phyloP scores from a whole-genome alignment of 1,139 yeast genomes.

The Lodderomyces jiufengensis region DNA sequence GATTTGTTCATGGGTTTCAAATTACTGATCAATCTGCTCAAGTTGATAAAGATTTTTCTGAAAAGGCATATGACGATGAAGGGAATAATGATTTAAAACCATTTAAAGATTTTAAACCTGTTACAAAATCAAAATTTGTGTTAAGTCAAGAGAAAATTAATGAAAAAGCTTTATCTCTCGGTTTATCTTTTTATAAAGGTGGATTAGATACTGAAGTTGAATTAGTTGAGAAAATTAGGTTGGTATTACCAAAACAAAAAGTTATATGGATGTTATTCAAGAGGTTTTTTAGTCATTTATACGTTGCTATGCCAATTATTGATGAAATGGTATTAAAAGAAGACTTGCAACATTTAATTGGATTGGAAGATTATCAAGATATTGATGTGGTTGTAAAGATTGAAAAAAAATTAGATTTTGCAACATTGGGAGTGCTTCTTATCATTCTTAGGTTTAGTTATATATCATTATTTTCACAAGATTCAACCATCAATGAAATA shows the following conservation, averaged over 20 bases:
- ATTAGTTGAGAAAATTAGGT: slow-evolving; percentile 31
- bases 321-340: slow-evolving; percentile 35
- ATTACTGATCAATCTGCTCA: slow-evolving; percentile 6
- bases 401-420: slow-evolving; percentile 29
- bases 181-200: slow-evolving; percentile 30
- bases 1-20: slow-evolving; percentile 3
- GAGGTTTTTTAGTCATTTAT: slow-evolving; percentile 41
- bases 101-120: slow-evolving; percentile 18
- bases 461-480: slow-evolving; percentile 30
- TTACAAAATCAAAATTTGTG: not conserved
- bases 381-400: slow-evolving; percentile 19
- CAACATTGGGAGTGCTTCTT: slow-evolving; percentile 28
- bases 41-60: slow-evolving; percentile 12
- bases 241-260: slow-evolving; percentile 40
- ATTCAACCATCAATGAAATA: slow-evolving; percentile 27
- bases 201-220: slow-evolving; percentile 29
- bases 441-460: slow-evolving; percentile 28
- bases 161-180: slow-evolving; percentile 26
- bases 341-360: slow-evolving; percentile 22
- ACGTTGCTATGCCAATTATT: slow-evolving; percentile 45
- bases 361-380: slow-evolving; percentile 15
- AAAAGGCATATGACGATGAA: slow-evolving; percentile 17
- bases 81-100: slow-evolving; percentile 21
- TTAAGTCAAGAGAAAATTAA: slow-evolving; percentile 14
- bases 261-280: slow-evolving; percentile 46